phyloP scores from a whole-genome alignment of 345 rosid genomes.

The Acer campestre region DNA sequence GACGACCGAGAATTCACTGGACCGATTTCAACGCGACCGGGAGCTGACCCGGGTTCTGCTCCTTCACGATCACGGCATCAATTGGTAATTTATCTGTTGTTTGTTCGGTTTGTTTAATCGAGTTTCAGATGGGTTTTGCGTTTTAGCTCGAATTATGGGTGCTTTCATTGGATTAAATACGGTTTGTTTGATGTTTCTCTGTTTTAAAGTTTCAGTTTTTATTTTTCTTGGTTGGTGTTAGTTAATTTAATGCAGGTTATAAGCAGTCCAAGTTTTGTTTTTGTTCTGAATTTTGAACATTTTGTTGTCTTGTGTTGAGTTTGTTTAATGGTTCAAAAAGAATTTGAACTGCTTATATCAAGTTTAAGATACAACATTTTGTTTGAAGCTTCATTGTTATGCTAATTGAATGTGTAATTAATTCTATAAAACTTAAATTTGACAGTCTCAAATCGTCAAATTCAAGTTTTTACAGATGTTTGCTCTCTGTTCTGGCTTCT shows the following conservation, averaged over 20 bases:
- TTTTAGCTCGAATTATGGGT: not conserved
- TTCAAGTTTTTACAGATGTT: not conserved
- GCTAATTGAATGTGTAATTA: not conserved
- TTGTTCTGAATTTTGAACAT: not conserved
- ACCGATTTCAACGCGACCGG: conserved; percentile 78
- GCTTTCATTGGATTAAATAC: not conserved
- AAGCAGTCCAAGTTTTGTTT: not conserved
- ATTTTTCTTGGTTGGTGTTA: not conserved
- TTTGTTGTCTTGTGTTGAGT: not conserved
- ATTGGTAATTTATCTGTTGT: conserved; percentile 40
- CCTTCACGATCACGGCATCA: conserved; percentile 65
- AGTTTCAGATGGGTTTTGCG: not conserved
- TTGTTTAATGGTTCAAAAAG: not conserved
- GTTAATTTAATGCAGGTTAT: not conserved
- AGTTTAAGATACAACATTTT: not conserved
- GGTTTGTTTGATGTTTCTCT: not conserved
- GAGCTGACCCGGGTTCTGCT: conserved; percentile 86
- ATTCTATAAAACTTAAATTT: not conserved
- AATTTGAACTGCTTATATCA: not conserved
- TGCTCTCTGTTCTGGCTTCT: not conserved
- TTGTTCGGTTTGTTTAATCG: not conserved
- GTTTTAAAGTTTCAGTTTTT: not conserved
- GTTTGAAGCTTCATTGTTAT: not conserved
- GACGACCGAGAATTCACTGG: conserved; percentile 78
- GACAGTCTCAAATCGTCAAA: not conserved